Evolutionary conservation across 2,329 filamentous ascomycete species (phyloP).

Genomic region (Delphinella strobiligena): DNA sequence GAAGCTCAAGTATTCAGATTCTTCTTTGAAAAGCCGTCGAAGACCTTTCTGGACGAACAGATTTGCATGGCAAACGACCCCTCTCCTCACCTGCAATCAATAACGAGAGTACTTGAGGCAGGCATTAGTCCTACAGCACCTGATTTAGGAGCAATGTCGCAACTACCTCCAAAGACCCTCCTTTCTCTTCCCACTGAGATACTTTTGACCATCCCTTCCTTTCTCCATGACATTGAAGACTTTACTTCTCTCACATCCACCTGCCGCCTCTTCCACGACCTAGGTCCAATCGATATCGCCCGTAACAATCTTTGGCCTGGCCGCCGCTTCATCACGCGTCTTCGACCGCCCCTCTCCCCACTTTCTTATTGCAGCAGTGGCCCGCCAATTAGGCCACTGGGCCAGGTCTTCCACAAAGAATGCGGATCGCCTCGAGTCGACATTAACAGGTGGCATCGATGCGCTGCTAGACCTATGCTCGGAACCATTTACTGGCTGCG

Average conservation of each 20-base stretch:
- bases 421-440: slow-evolving; percentile 13
- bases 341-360: slow-evolving; percentile 27
- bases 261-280: slow-evolving; percentile 16
- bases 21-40: too few species aligned
- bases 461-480: neutral
- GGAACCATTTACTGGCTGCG: slow-evolving; percentile 9
- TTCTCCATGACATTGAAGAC: slow-evolving; percentile 22
- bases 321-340: slow-evolving; percentile 19
- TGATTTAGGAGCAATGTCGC: too few species aligned
- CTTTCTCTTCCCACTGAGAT: too few species aligned
- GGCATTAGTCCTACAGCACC: too few species aligned
- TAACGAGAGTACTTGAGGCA: too few species aligned
- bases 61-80: too few species aligned
- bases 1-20: too few species aligned
- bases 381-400: slow-evolving; percentile 22
- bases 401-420: slow-evolving; percentile 16
- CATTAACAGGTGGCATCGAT: neutral
- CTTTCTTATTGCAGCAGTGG: slow-evolving; percentile 23
- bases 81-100: too few species aligned
- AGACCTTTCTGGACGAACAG: too few species aligned
- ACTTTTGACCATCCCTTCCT: slow-evolving; percentile 10
- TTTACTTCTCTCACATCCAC: slow-evolving; percentile 13
- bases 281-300: slow-evolving; percentile 13
- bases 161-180: too few species aligned
- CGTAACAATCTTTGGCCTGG: slow-evolving; percentile 20